phyloP scores from a whole-genome alignment of 2,329 filamentous ascomycete species.

The Aspergillus pseudonomiae region DNA sequence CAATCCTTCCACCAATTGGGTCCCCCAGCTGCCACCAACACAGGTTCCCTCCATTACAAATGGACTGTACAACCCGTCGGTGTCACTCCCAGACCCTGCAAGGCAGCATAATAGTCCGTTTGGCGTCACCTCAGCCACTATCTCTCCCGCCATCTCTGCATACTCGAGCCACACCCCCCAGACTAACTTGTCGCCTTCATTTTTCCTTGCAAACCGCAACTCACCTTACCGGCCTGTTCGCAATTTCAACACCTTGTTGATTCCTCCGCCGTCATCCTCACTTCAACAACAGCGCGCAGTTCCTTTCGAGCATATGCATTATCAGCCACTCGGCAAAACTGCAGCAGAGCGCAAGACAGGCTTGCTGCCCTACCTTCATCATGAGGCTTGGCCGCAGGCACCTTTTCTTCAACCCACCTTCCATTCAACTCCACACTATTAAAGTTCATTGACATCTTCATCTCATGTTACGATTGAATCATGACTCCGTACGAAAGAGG shows the following conservation, averaged over 20 bases:
- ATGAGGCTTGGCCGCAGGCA: conserved; percentile 46
- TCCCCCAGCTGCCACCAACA: conserved; percentile 43
- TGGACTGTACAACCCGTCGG: conserved; percentile 33
- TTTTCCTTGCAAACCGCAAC: conserved; percentile 82
- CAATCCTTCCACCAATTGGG: conserved; percentile 57
- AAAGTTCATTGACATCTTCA: conserved; percentile 21
- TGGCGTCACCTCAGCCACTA: conserved; percentile 55
- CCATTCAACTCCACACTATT: conserved; percentile 33
- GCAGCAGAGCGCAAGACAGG: conserved; percentile 68
- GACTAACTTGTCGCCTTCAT: conserved; percentile 79
- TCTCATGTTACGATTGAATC: conserved; percentile 29
- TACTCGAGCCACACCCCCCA: conserved; percentile 64
- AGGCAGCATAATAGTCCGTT: conserved; percentile 55
- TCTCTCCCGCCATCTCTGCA: conserved; percentile 71
- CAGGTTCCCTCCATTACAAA: conserved; percentile 32
- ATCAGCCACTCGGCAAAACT: conserved; percentile 73
- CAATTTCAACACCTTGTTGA: conserved; percentile 85
- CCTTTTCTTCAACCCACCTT: conserved; percentile 34
- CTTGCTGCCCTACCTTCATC: conserved; percentile 62
- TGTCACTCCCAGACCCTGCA: conserved; percentile 38
- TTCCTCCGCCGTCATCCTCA: conserved; percentile 79
- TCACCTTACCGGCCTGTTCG: conserved; percentile 93
- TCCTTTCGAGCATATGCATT: conserved; percentile 75
- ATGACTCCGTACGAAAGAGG: conserved; percentile 32
- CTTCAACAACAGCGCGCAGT: conserved; percentile 72